Conservation (phyloP, 2,329 filamentous ascomycete species). For the Fusarium tjaetaba region DNA sequence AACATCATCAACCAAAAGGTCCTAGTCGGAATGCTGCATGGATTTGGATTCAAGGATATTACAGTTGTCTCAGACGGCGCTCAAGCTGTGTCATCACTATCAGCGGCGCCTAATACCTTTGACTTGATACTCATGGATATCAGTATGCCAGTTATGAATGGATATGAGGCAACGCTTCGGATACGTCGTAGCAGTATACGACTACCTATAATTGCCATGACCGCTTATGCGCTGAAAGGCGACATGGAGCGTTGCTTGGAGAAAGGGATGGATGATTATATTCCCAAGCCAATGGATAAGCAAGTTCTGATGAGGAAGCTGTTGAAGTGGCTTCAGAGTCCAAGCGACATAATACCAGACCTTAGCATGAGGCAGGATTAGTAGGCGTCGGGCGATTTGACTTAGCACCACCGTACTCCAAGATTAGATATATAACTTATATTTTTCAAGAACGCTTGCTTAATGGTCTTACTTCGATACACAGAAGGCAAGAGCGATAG, state of each 20-base stretch:
- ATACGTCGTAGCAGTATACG: background rate
- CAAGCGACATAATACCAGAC: background rate
- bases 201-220: slow-evolving; percentile 4
- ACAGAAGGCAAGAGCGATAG: rapidly evolving
- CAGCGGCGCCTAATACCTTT: background rate
- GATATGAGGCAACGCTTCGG: background rate
- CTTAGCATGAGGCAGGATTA: background rate
- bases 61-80: slow-evolving; percentile 1
- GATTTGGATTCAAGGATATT: background rate
- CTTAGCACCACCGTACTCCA: background rate
- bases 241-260: slow-evolving; percentile 7
- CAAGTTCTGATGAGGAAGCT: slow-evolving; percentile 2
- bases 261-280: slow-evolving; percentile 9
- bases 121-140: slow-evolving; percentile 10
- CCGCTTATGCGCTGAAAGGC: background rate
- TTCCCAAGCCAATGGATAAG: background rate
- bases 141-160: slow-evolving; percentile 10
- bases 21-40: slow-evolving; percentile 3
- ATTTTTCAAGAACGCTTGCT: background rate
- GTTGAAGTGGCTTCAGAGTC: background rate
- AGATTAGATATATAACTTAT: background rate
- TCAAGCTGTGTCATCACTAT: background rate
- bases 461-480: rapidly evolving
- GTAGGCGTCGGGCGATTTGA: rapidly evolving
- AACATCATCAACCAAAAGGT: slow-evolving; percentile 11